phyloP scores from a whole-genome alignment of 1,139 yeast species.

The Taphrina flavorubra region DNA sequence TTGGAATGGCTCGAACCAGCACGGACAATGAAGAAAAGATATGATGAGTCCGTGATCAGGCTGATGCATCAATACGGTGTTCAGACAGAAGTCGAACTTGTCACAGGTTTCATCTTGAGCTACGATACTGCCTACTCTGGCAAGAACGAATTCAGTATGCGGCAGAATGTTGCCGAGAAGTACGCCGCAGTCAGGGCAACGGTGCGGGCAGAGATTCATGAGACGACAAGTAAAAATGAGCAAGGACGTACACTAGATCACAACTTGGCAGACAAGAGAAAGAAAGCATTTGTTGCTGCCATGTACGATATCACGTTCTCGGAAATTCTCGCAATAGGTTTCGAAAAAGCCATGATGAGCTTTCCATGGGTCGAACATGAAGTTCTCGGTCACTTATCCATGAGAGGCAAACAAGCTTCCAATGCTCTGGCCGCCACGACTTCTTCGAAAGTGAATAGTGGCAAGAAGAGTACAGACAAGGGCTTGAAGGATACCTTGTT shows the following conservation, averaged over 20 bases:
- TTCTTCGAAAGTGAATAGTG: too few species aligned
- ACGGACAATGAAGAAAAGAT: constrained; percentile 21
- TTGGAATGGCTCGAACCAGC: constrained; percentile 24
- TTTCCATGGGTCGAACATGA: constrained; percentile 25
- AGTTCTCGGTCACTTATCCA: constrained; percentile 27
- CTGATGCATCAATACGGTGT: constrained; percentile 42
- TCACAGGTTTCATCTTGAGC: constrained; percentile 41
- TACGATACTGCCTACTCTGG: constrained; percentile 19
- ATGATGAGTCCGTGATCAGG: constrained; percentile 32
- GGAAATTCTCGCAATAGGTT: not conserved
- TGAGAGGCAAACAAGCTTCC: not conserved
- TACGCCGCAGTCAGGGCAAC: constrained; percentile 1
- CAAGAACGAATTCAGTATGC: constrained; percentile 29
- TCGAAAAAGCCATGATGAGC: constrained; percentile 15
- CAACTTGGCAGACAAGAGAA: not conserved
- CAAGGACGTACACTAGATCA: not conserved
- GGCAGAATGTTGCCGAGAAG: constrained; percentile 31
- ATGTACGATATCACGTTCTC: constrained; percentile 38
- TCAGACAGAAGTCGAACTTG: constrained; percentile 40
- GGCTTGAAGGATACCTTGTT: not conserved
- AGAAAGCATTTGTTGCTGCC: constrained; percentile 39
- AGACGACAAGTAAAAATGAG: not conserved
- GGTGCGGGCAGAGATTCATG: not conserved
- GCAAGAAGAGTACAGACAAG: not conserved
- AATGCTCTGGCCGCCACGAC: too few species aligned